These are phyloP conservation scores for Mycena maculata DNA, from an alignment of 768 basidiomycete species.

Conservation along the genomic window DNA sequence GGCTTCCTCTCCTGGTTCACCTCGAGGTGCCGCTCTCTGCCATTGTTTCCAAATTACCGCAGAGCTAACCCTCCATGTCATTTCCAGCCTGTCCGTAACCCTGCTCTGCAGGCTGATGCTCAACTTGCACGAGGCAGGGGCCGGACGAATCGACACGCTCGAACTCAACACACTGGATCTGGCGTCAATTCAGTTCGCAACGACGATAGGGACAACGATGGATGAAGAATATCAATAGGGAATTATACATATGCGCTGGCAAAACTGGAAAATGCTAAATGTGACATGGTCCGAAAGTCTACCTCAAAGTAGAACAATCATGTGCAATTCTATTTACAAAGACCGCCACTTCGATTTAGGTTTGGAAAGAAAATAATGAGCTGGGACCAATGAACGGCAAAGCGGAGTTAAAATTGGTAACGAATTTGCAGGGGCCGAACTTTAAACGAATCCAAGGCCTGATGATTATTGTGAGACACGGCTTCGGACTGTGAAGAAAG, in stretches of 20 bases:
- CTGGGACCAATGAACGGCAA: no score
- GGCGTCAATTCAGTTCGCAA: slow-evolving; percentile 7
- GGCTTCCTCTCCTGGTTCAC: slow-evolving; percentile 28
- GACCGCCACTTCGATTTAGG: no score
- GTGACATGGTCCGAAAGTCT: slow-evolving; percentile 10
- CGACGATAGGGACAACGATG: slow-evolving; percentile 15
- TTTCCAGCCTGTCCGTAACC: slow-evolving; percentile 21
- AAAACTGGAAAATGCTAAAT: slow-evolving; percentile 14
- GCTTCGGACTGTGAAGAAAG: no score
- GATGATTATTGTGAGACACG: no score
- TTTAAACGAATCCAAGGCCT: no score
- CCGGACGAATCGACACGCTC: slow-evolving; percentile 8
- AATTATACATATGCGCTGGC: slow-evolving; percentile 25
- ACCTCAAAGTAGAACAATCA: no score
- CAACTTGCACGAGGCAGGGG: slow-evolving; percentile 25
- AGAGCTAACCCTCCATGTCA: slow-evolving; percentile 9
- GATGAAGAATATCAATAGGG: slow-evolving; percentile 18
- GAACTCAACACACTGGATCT: slow-evolving; percentile 18
- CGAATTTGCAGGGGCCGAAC: no score
- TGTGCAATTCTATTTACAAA: no score
- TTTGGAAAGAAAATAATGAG: no score
- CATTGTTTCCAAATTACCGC: slow-evolving; percentile 12
- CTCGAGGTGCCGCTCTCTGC: slow-evolving; percentile 21
- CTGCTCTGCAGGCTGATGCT: slow-evolving; percentile 26
- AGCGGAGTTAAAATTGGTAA: no score